These are phyloP conservation scores for Sonneratia caseolaris DNA, from an alignment of 345 rosid species.

Conservation along the genomic window DNA sequence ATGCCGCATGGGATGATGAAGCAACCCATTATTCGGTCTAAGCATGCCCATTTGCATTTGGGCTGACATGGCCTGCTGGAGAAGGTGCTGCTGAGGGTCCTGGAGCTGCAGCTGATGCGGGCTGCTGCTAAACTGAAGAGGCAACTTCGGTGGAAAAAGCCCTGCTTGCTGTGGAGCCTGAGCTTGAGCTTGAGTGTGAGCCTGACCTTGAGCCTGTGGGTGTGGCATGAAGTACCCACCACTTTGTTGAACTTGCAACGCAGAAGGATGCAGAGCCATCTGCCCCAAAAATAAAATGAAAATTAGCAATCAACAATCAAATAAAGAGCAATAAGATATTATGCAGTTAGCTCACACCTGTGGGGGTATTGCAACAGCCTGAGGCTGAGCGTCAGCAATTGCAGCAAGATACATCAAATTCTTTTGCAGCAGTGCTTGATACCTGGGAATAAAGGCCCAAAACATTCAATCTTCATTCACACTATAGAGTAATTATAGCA, in stretches of 20 bases:
- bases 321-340: slow-evolving; percentile 9
- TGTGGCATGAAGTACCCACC: slow-evolving; percentile 73
- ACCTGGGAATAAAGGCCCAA: slow-evolving; percentile 21
- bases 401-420: slow-evolving; percentile 94
- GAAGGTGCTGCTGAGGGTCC: slow-evolving; percentile 45
- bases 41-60: slow-evolving; percentile 69
- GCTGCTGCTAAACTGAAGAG: slow-evolving; percentile 39
- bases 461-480: not conserved
- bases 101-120: slow-evolving; percentile 69
- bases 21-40: slow-evolving; percentile 50
- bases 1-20: slow-evolving; percentile 13
- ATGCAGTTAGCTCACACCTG: slow-evolving; percentile 30
- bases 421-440: slow-evolving; percentile 83
- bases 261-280: slow-evolving; percentile 54
- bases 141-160: slow-evolving; percentile 42
- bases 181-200: not conserved
- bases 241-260: slow-evolving; percentile 49
- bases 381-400: slow-evolving; percentile 94
- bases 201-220: slow-evolving; percentile 28
- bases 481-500: not conserved
- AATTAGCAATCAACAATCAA: not conserved
- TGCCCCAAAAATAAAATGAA: slow-evolving; percentile 7
- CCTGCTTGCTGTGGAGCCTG: slow-evolving; percentile 39
- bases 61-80: slow-evolving; percentile 57
- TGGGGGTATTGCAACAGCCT: slow-evolving; percentile 48